These are phyloP conservation scores for Aspergillus thermomutatus DNA, from an alignment of 2,329 filamentous ascomycete species.

Conservation along the genomic window DNA sequence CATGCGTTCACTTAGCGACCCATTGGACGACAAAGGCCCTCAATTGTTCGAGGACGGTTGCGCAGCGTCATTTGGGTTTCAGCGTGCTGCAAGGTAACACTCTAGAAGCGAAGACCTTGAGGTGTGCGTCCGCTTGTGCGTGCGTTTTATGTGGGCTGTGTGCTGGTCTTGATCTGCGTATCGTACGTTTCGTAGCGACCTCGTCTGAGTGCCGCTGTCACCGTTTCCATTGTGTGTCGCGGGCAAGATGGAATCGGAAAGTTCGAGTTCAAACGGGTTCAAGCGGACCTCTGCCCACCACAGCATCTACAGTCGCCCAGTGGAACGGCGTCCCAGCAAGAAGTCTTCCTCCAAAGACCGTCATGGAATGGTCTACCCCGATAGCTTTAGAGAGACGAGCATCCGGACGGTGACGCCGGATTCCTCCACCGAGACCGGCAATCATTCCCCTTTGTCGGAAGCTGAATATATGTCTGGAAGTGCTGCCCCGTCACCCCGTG, in stretches of 20 bases:
- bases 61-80: constrained; percentile 23
- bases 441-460: constrained; percentile 39
- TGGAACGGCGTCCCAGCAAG: constrained; percentile 45
- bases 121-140: constrained; percentile 15
- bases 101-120: constrained; percentile 4
- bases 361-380: constrained; percentile 45
- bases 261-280: constrained; percentile 37
- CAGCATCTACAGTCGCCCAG: constrained; percentile 36
- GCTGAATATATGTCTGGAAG: constrained; percentile 30
- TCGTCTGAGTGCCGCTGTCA: constrained; percentile 19
- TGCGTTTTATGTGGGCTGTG: constrained; percentile 14
- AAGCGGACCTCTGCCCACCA: constrained; percentile 41
- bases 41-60: constrained; percentile 33
- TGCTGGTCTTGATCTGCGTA: constrained; percentile 15
- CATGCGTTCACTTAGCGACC: constrained; percentile 38
- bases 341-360: constrained; percentile 47
- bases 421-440: constrained; percentile 32
- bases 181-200: constrained; percentile 24
- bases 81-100: constrained; percentile 23
- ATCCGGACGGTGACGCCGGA: constrained; percentile 49
- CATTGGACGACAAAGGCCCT: constrained; percentile 29
- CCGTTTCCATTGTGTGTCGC: constrained; percentile 18
- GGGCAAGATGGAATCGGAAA: constrained; percentile 41
- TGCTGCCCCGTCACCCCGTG: constrained; percentile 35
- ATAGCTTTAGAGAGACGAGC: constrained; percentile 42